phyloP scores from a whole-genome alignment of 2,329 filamentous ascomycete genomes.

The Colletotrichum musicola region DNA sequence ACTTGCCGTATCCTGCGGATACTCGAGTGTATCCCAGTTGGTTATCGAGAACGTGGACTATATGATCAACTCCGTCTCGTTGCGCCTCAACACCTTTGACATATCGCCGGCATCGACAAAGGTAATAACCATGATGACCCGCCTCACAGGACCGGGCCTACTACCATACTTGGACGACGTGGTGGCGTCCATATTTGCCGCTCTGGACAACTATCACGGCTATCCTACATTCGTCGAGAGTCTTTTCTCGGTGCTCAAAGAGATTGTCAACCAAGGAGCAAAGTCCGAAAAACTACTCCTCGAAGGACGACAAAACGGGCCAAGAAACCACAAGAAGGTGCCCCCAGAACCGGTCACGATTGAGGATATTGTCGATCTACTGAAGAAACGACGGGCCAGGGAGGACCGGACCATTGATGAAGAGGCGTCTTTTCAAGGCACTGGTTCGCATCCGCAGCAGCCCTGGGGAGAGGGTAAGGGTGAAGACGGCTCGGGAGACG shows the following conservation, averaged over 20 bases:
- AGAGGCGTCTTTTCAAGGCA: constrained; percentile 48
- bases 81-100: constrained; percentile 92
- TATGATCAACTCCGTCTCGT: constrained; percentile 90
- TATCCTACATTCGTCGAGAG: constrained; percentile 88
- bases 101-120: constrained; percentile 92
- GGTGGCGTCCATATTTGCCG: constrained; percentile 89
- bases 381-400: constrained; percentile 53
- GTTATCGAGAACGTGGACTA: constrained; percentile 96
- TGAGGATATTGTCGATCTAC: constrained; percentile 64
- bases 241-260: constrained; percentile 84
- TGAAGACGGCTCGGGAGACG: constrained; percentile 41
- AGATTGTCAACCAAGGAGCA: constrained; percentile 85
- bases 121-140: constrained; percentile 94
- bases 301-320: constrained; percentile 52
- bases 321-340: constrained; percentile 58
- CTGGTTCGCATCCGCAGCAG: constrained; percentile 48
- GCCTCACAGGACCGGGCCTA: constrained; percentile 82
- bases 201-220: constrained; percentile 94
- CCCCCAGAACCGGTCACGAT: constrained; percentile 51
- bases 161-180: constrained; percentile 94
- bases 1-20: constrained; percentile 81
- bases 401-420: constrained; percentile 47
- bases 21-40: constrained; percentile 79
- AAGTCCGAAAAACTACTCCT: constrained; percentile 66
- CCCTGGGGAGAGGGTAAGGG: constrained; percentile 47